phyloP scores from a whole-genome alignment of 257 asterid genomes.

The Jacaranda copaia region DNA sequence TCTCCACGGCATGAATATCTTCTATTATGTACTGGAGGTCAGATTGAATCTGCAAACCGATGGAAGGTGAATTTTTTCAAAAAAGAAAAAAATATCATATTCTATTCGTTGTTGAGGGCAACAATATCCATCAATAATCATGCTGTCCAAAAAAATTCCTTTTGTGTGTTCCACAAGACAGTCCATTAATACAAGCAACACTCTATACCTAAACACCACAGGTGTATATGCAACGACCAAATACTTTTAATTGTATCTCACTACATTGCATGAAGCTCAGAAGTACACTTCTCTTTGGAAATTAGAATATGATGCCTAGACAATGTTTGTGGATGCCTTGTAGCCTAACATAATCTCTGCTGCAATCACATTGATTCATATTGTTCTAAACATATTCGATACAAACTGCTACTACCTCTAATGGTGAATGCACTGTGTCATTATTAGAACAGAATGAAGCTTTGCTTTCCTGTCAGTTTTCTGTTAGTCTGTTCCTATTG shows the following conservation, averaged over 20 bases:
- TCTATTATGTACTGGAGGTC: conserved; percentile 86
- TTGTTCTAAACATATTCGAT: not conserved
- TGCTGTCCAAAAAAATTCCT: not conserved
- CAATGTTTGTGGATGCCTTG: not conserved
- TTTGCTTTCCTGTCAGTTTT: too few relatives aligned
- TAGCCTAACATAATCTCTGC: conserved; percentile 10
- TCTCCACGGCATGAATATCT: conserved; percentile 88
- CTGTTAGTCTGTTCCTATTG: too few relatives aligned
- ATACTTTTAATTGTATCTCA: not conserved
- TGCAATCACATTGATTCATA: not conserved
- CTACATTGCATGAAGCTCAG: not conserved
- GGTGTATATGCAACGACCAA: not conserved
- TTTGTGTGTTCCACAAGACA: not conserved
- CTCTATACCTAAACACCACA: not conserved
- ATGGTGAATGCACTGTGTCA: not conserved
- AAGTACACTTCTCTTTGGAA: not conserved
- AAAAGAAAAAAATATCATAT: not conserved
- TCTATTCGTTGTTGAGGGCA: not conserved
- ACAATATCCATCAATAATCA: conserved; percentile 3
- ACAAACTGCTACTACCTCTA: not conserved
- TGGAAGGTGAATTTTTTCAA: conserved; percentile 23
- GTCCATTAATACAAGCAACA: not conserved
- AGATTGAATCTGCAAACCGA: conserved; percentile 62
- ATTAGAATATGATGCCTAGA: not conserved
- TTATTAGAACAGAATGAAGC: too few relatives aligned